Evolutionary conservation across 441 rosid genomes (phyloP).

Genomic region (Jatropha multifida): DNA sequence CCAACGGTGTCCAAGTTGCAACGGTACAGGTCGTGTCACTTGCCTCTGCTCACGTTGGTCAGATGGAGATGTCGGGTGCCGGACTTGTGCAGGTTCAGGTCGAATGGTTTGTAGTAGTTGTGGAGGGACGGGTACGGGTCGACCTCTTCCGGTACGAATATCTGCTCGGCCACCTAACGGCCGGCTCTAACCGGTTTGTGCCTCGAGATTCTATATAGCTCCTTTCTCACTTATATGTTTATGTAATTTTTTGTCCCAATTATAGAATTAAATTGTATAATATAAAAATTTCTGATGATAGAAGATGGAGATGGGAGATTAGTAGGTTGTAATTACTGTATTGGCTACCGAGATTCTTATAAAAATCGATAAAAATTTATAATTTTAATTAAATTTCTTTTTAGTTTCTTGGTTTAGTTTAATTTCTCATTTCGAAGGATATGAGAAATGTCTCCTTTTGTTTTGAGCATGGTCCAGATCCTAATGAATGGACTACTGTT

Average conservation of each 20-base stretch:
- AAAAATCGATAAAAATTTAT: neutral
- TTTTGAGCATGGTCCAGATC: too few species aligned
- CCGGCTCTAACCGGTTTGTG: conserved; percentile 23
- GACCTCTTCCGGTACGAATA: conserved; percentile 76
- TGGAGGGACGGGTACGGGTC: conserved; percentile 90
- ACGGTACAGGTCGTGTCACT: conserved; percentile 79
- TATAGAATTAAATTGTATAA: conserved; percentile 11
- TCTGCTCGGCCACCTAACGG: conserved; percentile 54
- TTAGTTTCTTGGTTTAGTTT: neutral
- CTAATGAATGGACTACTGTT: too few species aligned
- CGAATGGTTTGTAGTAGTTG: conserved; percentile 78
- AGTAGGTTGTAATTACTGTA: conserved; percentile 13
- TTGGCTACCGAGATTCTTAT: conserved; percentile 19
- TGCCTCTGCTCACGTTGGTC: conserved; percentile 91
- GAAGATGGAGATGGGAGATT: conserved; percentile 17
- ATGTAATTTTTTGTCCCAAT: neutral
- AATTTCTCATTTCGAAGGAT: too few species aligned
- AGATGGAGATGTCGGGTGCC: conserved; percentile 86
- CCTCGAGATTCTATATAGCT: conserved; percentile 6
- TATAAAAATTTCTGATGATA: conserved; percentile 8
- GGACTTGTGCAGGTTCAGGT: conserved; percentile 91
- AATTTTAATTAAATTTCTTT: neutral
- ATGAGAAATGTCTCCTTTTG: too few species aligned
- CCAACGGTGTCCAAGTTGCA: conserved; percentile 67
- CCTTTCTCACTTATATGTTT: neutral